Evolutionary conservation across 371 early-diverging fungal genomes (phyloP).

Genomic region (Amoeboaphelidium occidentale): DNA sequence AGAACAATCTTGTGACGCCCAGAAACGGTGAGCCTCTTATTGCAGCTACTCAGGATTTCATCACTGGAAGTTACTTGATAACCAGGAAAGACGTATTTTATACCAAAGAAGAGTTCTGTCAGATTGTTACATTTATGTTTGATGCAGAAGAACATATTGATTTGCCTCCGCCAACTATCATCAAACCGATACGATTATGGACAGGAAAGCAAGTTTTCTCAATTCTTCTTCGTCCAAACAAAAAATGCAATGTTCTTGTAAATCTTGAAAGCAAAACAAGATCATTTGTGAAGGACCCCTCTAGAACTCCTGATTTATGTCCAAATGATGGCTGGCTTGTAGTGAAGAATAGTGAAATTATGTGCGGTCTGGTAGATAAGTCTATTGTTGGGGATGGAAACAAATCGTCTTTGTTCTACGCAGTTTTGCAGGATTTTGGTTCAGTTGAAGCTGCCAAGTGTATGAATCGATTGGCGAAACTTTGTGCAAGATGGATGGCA

Average conservation of each 20-base stretch:
- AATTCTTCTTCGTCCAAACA: conserved; percentile 66
- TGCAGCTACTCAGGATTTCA: conserved; percentile 98
- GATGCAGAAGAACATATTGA: conserved; percentile 56
- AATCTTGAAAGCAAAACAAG: conserved; percentile 73
- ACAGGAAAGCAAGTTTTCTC: conserved; percentile 49
- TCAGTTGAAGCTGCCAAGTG: conserved; percentile 55
- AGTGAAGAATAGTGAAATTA: conserved; percentile 71
- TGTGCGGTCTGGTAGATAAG: conserved; percentile 91
- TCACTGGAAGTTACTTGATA: conserved; percentile 83
- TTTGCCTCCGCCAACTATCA: conserved; percentile 76
- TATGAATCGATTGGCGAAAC: conserved; percentile 86
- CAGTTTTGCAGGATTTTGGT: conserved; percentile 77
- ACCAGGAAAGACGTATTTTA: conserved; percentile 85
- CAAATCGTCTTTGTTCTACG: conserved; percentile 80
- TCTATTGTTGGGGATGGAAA: conserved; percentile 86
- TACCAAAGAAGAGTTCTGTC: conserved; percentile 73
- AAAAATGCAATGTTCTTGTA: conserved; percentile 31
- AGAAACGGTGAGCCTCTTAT: conserved; percentile 95
- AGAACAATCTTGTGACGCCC: conserved; percentile 91
- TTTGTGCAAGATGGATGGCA: conserved; percentile 74
- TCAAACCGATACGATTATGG: conserved; percentile 42
- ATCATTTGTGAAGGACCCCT: conserved; percentile 34
- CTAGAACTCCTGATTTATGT: conserved; percentile 40
- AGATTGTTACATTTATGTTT: conserved; percentile 60
- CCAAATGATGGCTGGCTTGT: conserved; percentile 71